A percentile compares a stretch with the other conserved stretches of the same genome.
phyloP scores from a whole-genome alignment of 1,284 basidiomycete genomes.

The Tremellales sp. region DNA sequence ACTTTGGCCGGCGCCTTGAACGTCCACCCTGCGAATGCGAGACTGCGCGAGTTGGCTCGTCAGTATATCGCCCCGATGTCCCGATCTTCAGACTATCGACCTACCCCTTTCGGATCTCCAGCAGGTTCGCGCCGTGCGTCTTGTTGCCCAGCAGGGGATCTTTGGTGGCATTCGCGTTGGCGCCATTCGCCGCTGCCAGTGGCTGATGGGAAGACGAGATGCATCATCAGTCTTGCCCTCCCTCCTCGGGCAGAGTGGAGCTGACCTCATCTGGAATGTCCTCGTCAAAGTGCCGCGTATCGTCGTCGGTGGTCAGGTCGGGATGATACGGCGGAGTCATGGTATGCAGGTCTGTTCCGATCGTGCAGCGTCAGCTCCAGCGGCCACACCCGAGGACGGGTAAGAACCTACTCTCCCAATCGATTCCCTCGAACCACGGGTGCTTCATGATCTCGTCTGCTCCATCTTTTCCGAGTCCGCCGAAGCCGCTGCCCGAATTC shows the following conservation, averaged over 20 bases:
- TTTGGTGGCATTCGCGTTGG: conserved; percentile 72
- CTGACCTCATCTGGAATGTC: conserved; percentile 86
- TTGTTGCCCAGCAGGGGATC: conserved; percentile 83
- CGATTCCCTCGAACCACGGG: conserved; percentile 80
- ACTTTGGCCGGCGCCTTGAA: conserved; percentile 31
- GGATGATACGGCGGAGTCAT: conserved; percentile 83
- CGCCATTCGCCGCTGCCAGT: conserved; percentile 81
- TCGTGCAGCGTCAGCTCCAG: background rate
- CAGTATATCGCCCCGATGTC: background rate
- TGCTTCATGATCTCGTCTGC: conserved; percentile 85
- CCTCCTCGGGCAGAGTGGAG: conserved; percentile 2
- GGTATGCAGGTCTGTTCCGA: conserved; percentile 59
- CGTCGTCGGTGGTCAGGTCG: conserved; percentile 69
- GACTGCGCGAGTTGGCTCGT: conserved; percentile 11
- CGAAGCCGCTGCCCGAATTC: conserved; percentile 17
- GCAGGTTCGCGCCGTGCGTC: conserved; percentile 74
- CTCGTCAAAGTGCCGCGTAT: conserved; percentile 86
- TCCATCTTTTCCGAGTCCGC: conserved; percentile 58
- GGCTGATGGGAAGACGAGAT: conserved; percentile 55
- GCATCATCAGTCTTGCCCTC: background rate
- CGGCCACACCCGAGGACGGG: too few relatives aligned
- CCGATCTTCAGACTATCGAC: background rate
- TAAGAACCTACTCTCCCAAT: conserved; percentile 60
- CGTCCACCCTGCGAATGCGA: conserved; percentile 45
- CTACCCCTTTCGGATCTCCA: conserved; percentile 80